These are phyloP conservation scores for Mucor indicus DNA, from an alignment of 371 early-diverging fungal genomes.

Conservation along the genomic window DNA sequence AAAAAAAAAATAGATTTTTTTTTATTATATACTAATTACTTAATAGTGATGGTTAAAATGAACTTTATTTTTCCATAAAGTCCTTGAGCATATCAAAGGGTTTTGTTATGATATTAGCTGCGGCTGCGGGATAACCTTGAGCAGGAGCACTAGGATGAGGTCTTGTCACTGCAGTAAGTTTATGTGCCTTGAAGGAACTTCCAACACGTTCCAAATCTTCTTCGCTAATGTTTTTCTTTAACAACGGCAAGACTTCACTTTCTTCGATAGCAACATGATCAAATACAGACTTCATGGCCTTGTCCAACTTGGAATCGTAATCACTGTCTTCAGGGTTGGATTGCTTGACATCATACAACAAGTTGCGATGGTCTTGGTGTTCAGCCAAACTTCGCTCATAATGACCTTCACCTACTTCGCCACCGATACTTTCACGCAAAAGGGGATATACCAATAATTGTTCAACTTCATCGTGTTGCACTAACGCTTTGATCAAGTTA, in stretches of 20 bases:
- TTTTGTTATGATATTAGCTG: not conserved
- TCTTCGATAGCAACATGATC: conserved; percentile 7
- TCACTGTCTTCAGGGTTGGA: not conserved
- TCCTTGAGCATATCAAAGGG: conserved; percentile 8
- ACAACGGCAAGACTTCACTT: conserved; percentile 8
- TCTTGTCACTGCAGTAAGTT: conserved; percentile 10
- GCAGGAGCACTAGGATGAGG: conserved; percentile 12
- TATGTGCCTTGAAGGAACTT: conserved; percentile 11
- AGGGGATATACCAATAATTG: conserved; percentile 13
- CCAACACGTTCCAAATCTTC: conserved; percentile 4
- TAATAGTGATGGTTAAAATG: no score
- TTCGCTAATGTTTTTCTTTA: conserved; percentile 5
- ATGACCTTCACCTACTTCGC: not conserved
- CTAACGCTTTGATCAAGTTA: conserved; percentile 4
- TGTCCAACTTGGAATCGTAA: conserved; percentile 3
- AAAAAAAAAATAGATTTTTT: no score
- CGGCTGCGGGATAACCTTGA: conserved; percentile 11
- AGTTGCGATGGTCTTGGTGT: conserved; percentile 1
- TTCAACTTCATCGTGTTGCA: conserved; percentile 10
- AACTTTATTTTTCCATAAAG: not conserved
- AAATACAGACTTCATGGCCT: conserved; percentile 6
- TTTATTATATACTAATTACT: no score
- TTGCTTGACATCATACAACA: not conserved
- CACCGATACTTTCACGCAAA: conserved; percentile 9
- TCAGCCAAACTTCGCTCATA: conserved; percentile 2